phyloP scores from a whole-genome alignment of 768 basidiomycete species.

The Dictyophora rubrovolvata region DNA sequence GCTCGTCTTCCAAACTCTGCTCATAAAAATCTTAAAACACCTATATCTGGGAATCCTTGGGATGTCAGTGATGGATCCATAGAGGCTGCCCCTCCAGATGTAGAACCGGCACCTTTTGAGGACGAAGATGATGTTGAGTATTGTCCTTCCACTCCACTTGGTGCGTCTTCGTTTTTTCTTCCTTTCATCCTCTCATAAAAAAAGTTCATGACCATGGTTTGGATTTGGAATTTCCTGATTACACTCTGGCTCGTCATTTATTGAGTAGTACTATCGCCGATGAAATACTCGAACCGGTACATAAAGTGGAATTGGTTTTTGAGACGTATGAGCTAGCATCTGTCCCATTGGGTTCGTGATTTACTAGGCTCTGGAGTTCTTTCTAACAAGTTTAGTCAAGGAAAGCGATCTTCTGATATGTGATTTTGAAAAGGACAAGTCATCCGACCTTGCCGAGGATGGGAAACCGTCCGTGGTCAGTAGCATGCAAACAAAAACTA shows the following conservation, averaged over 20 bases:
- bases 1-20: conserved; percentile 44
- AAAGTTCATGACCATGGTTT: conserved; percentile 28
- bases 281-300: neutral
- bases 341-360: neutral
- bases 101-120: conserved; percentile 20
- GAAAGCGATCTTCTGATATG: neutral
- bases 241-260: conserved; percentile 15
- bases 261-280: neutral
- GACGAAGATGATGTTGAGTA: conserved; percentile 43
- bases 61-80: conserved; percentile 55
- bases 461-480: neutral
- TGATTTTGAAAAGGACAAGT: neutral
- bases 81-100: conserved; percentile 18
- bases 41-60: conserved; percentile 63
- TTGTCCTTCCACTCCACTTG: conserved; percentile 42
- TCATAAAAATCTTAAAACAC: conserved; percentile 52
- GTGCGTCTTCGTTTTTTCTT: conserved; percentile 23
- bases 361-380: neutral
- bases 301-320: no score
- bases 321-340: neutral
- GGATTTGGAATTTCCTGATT: conserved; percentile 43
- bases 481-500: neutral
- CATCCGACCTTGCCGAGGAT: neutral
- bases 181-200: neutral
- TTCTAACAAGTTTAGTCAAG: neutral